Conservation (phyloP, 192 early-diverging fungal genomes). For the Coemansia guatemalensis region DNA sequence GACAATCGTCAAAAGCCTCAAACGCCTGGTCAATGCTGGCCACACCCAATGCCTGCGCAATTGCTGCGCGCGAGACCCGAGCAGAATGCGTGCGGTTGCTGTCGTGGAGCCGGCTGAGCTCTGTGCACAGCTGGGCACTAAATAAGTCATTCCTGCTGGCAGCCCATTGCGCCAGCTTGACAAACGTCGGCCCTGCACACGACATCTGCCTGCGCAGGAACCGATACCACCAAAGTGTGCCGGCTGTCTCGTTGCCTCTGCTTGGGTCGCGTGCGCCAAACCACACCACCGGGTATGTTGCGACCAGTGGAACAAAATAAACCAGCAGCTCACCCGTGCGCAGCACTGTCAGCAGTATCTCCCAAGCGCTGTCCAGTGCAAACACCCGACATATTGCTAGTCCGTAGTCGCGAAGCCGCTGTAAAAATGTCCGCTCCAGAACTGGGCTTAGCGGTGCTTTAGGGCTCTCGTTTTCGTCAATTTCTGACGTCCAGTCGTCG, state of each 20-base stretch:
- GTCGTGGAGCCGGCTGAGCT: constrained; percentile 80
- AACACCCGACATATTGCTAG: constrained; percentile 9
- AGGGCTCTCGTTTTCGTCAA: too few relatives aligned
- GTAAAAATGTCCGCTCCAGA: not conserved
- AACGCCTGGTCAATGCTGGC: constrained; percentile 73
- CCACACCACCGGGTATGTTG: constrained; percentile 59
- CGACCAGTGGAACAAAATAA: constrained; percentile 69
- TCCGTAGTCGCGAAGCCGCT: not conserved
- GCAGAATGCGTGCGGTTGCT: constrained; percentile 77
- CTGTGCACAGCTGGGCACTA: constrained; percentile 67
- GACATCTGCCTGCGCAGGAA: constrained; percentile 79
- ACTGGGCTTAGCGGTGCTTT: too few relatives aligned
- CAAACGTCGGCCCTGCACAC: constrained; percentile 90
- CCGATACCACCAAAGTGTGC: constrained; percentile 83
- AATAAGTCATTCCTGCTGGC: constrained; percentile 90
- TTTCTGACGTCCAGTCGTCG: too few relatives aligned
- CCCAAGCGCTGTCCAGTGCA: constrained; percentile 21
- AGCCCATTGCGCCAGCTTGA: constrained; percentile 95
- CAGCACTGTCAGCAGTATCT: constrained; percentile 34
- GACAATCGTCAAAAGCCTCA: constrained; percentile 68
- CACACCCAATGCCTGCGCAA: constrained; percentile 66
- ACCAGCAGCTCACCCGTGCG: constrained; percentile 63
- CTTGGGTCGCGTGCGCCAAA: constrained; percentile 56
- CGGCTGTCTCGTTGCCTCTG: constrained; percentile 55
- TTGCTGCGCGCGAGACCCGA: constrained; percentile 58